phyloP scores from a whole-genome alignment of 2,329 filamentous ascomycete species.

The Myrmaecium sp. region DNA sequence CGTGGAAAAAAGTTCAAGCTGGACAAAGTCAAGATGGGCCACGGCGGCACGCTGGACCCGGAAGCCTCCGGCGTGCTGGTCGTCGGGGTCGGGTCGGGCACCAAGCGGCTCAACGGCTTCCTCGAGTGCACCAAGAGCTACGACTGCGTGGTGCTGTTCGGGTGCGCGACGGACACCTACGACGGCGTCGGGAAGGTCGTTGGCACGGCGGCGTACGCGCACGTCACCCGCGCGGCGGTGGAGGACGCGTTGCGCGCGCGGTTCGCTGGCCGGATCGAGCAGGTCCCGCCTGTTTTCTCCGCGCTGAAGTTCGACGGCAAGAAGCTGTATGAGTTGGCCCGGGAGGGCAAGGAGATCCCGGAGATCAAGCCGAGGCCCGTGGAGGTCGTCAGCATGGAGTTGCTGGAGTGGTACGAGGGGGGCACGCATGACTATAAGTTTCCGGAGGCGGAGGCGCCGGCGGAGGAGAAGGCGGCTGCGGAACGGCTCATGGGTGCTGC shows the following conservation, averaged over 20 bases:
- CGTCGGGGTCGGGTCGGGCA: slow-evolving; percentile 71
- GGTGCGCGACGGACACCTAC: slow-evolving; percentile 83
- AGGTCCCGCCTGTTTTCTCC: slow-evolving; percentile 84
- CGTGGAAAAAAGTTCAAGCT: slow-evolving; percentile 32
- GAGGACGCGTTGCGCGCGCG: slow-evolving; percentile 56
- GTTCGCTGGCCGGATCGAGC: slow-evolving; percentile 72
- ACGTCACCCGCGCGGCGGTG: slow-evolving; percentile 64
- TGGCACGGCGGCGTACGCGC: slow-evolving; percentile 54
- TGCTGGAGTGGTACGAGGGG: slow-evolving; percentile 70
- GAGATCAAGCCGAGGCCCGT: slow-evolving; percentile 72
- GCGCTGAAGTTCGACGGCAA: slow-evolving; percentile 89
- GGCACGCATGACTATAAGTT: slow-evolving; percentile 65
- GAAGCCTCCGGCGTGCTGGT: slow-evolving; percentile 87
- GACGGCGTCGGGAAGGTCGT: slow-evolving; percentile 75
- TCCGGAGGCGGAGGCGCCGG: slow-evolving; percentile 62
- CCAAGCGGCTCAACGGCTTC: slow-evolving; percentile 65
- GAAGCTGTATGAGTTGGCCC: slow-evolving; percentile 86
- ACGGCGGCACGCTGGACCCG: slow-evolving; percentile 89
- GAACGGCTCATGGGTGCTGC: slow-evolving; percentile 41
- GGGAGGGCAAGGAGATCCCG: slow-evolving; percentile 74
- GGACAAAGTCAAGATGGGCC: slow-evolving; percentile 76
- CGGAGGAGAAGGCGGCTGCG: slow-evolving; percentile 58
- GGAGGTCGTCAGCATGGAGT: slow-evolving; percentile 57
- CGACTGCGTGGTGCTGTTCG: slow-evolving; percentile 77
- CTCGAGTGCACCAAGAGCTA: slow-evolving; percentile 85